phyloP scores from a whole-genome alignment of 1,139 yeast species.

The Suhomyces choctaworum region DNA sequence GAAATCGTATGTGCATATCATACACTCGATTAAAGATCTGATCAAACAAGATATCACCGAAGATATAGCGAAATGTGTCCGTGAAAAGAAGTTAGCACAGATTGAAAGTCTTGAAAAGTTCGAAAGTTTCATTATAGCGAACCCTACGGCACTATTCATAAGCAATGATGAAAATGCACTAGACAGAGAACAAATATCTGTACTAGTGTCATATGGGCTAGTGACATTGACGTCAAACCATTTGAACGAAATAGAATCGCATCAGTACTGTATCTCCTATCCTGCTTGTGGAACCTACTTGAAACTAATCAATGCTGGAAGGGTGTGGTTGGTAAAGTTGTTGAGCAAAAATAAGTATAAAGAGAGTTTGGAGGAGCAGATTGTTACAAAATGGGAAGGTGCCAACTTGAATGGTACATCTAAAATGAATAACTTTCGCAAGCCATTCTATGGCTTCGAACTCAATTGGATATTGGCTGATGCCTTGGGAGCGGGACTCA shows the following conservation, averaged over 20 bases:
- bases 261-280: conserved; percentile 51
- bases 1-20: conserved; percentile 23
- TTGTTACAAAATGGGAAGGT: conserved; percentile 55
- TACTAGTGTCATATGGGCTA: conserved; percentile 52
- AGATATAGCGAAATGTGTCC: conserved; percentile 8
- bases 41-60: conserved; percentile 6
- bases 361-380: conserved; percentile 53
- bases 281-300: conserved; percentile 65
- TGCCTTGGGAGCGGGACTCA: conserved; percentile 65
- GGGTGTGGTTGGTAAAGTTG: conserved; percentile 51
- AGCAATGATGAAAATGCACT: conserved; percentile 24
- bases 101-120: conserved; percentile 26
- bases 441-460: conserved; percentile 60
- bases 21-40: conserved; percentile 15
- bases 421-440: conserved; percentile 48
- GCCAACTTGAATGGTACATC: conserved; percentile 24
- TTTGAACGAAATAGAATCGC: conserved; percentile 47
- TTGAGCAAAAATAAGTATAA: conserved; percentile 47
- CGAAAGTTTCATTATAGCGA: conserved; percentile 21
- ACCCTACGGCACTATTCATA: conserved; percentile 37
- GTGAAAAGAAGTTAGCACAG: conserved; percentile 8
- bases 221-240: conserved; percentile 54
- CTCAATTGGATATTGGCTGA: conserved; percentile 66
- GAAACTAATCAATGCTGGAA: conserved; percentile 47
- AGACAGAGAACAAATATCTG: conserved; percentile 27